phyloP scores from a whole-genome alignment of 2,329 filamentous ascomycete species.

The Claviceps arundinis region DNA sequence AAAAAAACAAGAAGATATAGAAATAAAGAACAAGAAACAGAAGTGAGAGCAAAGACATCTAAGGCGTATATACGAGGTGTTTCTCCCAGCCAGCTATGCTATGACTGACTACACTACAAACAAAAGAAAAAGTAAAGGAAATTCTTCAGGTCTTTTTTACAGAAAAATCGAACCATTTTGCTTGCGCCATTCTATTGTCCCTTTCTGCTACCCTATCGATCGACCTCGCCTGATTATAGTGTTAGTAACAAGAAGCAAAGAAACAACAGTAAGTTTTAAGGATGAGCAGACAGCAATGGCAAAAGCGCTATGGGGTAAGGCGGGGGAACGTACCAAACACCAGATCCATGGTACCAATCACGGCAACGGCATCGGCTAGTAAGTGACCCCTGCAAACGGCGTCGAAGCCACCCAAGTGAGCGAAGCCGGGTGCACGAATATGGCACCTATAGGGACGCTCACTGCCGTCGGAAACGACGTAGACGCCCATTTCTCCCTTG shows the following conservation, averaged over 20 bases:
- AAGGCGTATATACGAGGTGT: conserved; percentile 23
- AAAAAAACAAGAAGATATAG: background rate
- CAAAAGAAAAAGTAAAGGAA: conserved; percentile 18
- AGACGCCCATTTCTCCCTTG: conserved; percentile 99
- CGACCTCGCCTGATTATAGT: conserved; percentile 40
- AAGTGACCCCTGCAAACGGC: conserved; percentile 86
- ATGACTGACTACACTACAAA: conserved; percentile 26
- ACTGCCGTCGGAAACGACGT: conserved; percentile 86
- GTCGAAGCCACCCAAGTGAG: conserved; percentile 87
- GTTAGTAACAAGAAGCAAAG: background rate
- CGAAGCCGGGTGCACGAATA: conserved; percentile 92
- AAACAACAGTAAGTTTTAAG: too few relatives aligned
- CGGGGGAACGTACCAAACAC: conserved; percentile 56
- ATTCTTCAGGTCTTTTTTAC: background rate
- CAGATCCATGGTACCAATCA: conserved; percentile 83
- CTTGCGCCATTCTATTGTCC: conserved; percentile 5
- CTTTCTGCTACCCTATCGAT: conserved; percentile 31
- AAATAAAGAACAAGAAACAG: too few relatives aligned
- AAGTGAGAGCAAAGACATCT: conserved; percentile 10
- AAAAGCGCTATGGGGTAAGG: too few relatives aligned
- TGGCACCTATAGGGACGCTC: conserved; percentile 96
- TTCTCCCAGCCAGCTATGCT: conserved; percentile 19
- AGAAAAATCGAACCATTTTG: conserved; percentile 6
- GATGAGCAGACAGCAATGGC: too few relatives aligned
- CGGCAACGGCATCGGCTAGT: conserved; percentile 89